Evolutionary conservation across 2,329 filamentous ascomycete genomes (phyloP).

Genomic region (Claviceps capensis): DNA sequence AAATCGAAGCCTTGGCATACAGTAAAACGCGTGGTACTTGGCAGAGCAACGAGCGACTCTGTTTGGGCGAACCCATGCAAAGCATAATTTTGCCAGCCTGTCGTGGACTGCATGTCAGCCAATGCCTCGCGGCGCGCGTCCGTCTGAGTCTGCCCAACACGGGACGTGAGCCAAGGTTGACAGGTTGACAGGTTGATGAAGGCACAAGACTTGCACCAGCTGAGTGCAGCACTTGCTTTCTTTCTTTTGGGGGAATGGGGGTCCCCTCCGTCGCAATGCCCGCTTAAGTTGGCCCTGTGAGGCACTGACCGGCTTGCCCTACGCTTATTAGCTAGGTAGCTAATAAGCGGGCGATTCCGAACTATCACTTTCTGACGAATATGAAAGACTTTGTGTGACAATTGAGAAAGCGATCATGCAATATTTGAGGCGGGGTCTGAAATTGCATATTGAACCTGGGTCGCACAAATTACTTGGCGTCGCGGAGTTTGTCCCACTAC

Average conservation of each 20-base stretch:
- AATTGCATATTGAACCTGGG: background rate
- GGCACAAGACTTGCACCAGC: background rate
- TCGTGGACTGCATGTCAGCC: background rate
- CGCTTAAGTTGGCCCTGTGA: background rate
- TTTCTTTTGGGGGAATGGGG: background rate
- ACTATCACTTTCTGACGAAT: background rate
- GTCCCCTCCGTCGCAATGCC: too few species aligned
- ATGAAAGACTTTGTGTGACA: background rate
- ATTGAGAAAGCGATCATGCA: background rate
- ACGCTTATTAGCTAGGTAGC: too few species aligned
- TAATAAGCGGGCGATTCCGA: background rate
- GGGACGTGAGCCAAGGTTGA: background rate
- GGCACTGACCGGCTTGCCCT: background rate
- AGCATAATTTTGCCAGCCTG: slow-evolving; percentile 1
- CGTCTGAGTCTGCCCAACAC: background rate
- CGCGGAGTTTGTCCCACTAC: background rate
- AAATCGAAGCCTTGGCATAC: background rate
- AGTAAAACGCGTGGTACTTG: background rate
- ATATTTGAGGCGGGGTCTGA: background rate
- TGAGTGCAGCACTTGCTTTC: background rate
- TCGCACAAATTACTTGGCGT: background rate
- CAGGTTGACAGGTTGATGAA: background rate
- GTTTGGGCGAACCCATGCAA: slow-evolving; percentile 1
- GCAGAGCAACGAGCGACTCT: background rate
- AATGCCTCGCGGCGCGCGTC: background rate